phyloP scores from a whole-genome alignment of 352 stramenopile genomes.

The Phytopythium cucurbitacearum region DNA sequence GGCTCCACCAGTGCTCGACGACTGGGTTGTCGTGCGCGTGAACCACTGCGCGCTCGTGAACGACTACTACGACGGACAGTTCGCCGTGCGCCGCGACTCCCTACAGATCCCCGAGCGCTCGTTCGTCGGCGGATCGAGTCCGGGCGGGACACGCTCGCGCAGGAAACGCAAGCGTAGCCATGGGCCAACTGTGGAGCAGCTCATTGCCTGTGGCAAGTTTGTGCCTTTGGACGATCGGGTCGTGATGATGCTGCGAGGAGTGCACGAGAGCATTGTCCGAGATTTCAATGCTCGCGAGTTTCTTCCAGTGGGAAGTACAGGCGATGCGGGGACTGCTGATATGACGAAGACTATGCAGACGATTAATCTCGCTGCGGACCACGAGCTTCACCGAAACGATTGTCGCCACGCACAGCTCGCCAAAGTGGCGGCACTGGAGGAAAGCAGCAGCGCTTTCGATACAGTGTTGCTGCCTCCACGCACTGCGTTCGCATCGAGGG shows the following conservation, averaged over 20 bases:
- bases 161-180: conserved; percentile 33
- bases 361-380: conserved; percentile 7
- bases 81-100: conserved; percentile 21
- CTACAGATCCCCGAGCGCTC: conserved; percentile 26
- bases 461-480: conserved; percentile 19
- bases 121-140: conserved; percentile 14
- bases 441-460: background rate
- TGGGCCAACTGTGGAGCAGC: conserved; percentile 29
- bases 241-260: conserved; percentile 10
- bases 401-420: conserved; percentile 15
- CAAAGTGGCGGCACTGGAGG: background rate
- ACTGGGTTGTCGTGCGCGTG: conserved; percentile 19
- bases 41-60: conserved; percentile 49
- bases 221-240: conserved; percentile 29
- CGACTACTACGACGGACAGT: conserved; percentile 40
- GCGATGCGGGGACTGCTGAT: background rate
- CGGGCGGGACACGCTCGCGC: background rate
- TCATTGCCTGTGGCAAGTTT: conserved; percentile 45
- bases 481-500: conserved; percentile 17
- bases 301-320: background rate
- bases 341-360: too few species aligned
- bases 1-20: background rate
- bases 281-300: conserved; percentile 13
- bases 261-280: conserved; percentile 13
- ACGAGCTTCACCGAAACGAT: conserved; percentile 11